Base-by-base conservation (phyloP, 352 stramenopile species). In the Pythium aquatile region DNA sequence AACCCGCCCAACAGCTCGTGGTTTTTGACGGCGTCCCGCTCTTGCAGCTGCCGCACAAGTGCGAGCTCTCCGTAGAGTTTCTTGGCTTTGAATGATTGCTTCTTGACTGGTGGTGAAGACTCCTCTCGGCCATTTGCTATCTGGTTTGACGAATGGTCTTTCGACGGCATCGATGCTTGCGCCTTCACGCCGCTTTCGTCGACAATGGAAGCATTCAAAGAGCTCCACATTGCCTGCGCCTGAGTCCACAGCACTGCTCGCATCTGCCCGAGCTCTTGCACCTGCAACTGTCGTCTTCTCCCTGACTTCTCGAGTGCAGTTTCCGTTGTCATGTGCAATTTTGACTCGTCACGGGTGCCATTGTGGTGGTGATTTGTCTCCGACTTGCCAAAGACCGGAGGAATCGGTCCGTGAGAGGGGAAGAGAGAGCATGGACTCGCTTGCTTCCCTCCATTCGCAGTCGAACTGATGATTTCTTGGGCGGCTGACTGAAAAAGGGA, bases 11-110 rank as follows among this genome's bases (percentile, higher is more conserved):
- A 17, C 3, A 54, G 29, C 3, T 26, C 54, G n/a, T 61, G 16
- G 24, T 57, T 20, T 33, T 48, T 55, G 13, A 29, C 35, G 32
- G 44, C 51, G 46, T 63, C 61, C 16, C 33, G 24, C 16, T 39
- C 54, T 33, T 68, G 61, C 13, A 63, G 46, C 28, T 63, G 61
- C 16, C 61, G 61, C 24, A 58, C 61, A 11, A 61, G 35, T 1
- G 55, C 63, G 1, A 69, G 29, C 9, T 69, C 63, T 9, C 48
- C 37, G 55, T 69, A 69, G 6, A 69, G 55, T 48, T 64, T 69
- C 30, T 46, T 46, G n/a, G 63, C 63, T 9, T 59, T 69, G 17
- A 63, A 26, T 9, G 63, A 69, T 37, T 59, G 55, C 28, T 16
- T 54, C 24, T 58, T 57, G 20, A 20, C 46, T 46, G 61, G 16